Conservation (phyloP, 805 yeast genomes). For the Debaryomyces tyrocola region DNA sequence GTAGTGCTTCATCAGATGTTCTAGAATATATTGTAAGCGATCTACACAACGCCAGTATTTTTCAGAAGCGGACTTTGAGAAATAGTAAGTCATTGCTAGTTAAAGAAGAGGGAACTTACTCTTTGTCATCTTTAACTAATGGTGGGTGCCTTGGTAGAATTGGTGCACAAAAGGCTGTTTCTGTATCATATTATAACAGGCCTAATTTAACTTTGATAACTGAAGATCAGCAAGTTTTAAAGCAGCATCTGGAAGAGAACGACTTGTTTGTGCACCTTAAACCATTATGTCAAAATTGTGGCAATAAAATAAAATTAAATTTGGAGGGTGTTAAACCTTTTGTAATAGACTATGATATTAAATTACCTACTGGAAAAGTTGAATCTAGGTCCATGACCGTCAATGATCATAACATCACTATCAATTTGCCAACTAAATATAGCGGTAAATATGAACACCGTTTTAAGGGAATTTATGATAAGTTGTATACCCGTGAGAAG, state of each 20-base stretch:
- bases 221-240: conserved; percentile 7
- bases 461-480: conserved; percentile 65
- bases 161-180: conserved; percentile 14
- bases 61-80: conserved; percentile 5
- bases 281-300: conserved; percentile 34
- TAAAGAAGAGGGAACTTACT: conserved; percentile 44
- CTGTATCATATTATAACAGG: conserved; percentile 21
- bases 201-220: conserved; percentile 22
- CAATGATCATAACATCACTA: conserved; percentile 23
- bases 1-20: conserved; percentile 25
- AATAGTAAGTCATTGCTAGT: conserved; percentile 25
- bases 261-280: conserved; percentile 15
- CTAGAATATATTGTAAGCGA: conserved; percentile 31
- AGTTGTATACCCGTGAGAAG: conserved; percentile 50
- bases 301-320: conserved; percentile 31
- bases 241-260: conserved; percentile 25
- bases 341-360: conserved; percentile 62
- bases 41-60: conserved; percentile 6
- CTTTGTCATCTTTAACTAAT: conserved; percentile 36
- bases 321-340: conserved; percentile 67
- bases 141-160: conserved; percentile 46
- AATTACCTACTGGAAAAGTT: conserved; percentile 53
- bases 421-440: conserved; percentile 40
- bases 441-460: conserved; percentile 64
- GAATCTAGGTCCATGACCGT: conserved; percentile 35